These are phyloP conservation scores for Auricularia heimuer DNA, from an alignment of 768 basidiomycete genomes.

Conservation along the genomic window DNA sequence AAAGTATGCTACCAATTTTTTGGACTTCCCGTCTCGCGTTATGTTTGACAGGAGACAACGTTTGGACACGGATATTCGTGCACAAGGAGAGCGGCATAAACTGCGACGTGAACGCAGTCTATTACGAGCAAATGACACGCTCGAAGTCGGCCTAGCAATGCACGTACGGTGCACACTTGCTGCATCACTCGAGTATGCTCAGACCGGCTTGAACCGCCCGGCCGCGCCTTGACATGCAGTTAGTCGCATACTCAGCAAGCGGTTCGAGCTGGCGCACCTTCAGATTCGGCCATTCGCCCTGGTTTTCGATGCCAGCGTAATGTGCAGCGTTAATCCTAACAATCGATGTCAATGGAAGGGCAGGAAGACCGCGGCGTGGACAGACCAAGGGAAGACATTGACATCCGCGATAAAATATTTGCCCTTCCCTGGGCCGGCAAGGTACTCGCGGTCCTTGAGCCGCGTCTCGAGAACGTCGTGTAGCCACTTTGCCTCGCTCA, in stretches of 20 bases:
- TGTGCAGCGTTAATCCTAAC: not conserved
- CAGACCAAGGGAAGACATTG: constrained; percentile 55
- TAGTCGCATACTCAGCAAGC: not conserved
- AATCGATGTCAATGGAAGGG: too few species aligned
- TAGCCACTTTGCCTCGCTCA: constrained; percentile 28
- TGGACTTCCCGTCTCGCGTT: too few species aligned
- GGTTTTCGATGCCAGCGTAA: constrained; percentile 40
- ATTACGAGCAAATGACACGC: too few species aligned
- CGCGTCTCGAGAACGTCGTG: constrained; percentile 29
- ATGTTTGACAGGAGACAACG: too few species aligned
- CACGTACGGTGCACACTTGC: too few species aligned
- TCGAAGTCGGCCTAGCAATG: too few species aligned
- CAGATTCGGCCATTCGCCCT: constrained; percentile 57
- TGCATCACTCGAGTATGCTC: constrained; percentile 10
- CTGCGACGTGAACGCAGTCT: too few species aligned
- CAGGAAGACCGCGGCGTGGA: too few species aligned
- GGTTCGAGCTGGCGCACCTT: constrained; percentile 28
- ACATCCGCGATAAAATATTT: constrained; percentile 64
- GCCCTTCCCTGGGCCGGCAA: constrained; percentile 30
- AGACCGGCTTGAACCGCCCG: constrained; percentile 26
- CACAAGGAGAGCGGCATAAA: too few species aligned
- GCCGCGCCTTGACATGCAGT: constrained; percentile 20
- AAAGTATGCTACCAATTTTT: too few species aligned
- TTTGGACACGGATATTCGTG: too few species aligned
- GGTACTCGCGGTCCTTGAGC: constrained; percentile 25